These are phyloP conservation scores for Pholiota conissans DNA, from an alignment of 768 basidiomycete genomes.

Conservation along the genomic window DNA sequence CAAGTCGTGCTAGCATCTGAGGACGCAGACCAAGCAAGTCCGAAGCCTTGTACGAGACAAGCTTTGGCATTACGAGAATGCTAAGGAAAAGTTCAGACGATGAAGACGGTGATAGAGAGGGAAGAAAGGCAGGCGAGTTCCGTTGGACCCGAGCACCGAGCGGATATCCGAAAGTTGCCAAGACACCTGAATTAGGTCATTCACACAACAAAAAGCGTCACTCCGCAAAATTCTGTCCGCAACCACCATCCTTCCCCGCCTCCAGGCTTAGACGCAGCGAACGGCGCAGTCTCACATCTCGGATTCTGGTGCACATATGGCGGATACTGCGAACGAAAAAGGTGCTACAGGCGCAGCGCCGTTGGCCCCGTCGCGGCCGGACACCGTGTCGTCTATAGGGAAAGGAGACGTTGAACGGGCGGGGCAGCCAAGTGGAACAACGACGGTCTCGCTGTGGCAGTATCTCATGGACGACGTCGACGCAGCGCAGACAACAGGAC, in stretches of 20 bases:
- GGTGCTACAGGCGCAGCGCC: not conserved
- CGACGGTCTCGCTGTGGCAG: slow-evolving; percentile 34
- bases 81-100: too few relatives aligned
- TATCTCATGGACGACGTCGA: slow-evolving; percentile 51
- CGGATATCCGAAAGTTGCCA: slow-evolving; percentile 21
- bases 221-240: slow-evolving; percentile 7
- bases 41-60: not conserved
- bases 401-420: slow-evolving; percentile 21
- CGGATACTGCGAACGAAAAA: not conserved
- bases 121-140: slow-evolving; percentile 2
- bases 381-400: not conserved
- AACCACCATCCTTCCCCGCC: slow-evolving; percentile 1
- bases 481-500: slow-evolving; percentile 47
- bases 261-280: not conserved
- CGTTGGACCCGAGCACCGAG: slow-evolving; percentile 17
- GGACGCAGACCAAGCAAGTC: not conserved
- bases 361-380: not conserved
- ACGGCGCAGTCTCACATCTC: too few relatives aligned
- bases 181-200: slow-evolving; percentile 14
- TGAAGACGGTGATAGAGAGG: slow-evolving; percentile 18
- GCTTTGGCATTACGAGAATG: not conserved
- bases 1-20: not conserved
- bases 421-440: not conserved
- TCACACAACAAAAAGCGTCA: slow-evolving; percentile 10
- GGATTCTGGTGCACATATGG: too few relatives aligned